Conservation (phyloP, 805 yeast species). For the Yarrowia divulgata region DNA sequence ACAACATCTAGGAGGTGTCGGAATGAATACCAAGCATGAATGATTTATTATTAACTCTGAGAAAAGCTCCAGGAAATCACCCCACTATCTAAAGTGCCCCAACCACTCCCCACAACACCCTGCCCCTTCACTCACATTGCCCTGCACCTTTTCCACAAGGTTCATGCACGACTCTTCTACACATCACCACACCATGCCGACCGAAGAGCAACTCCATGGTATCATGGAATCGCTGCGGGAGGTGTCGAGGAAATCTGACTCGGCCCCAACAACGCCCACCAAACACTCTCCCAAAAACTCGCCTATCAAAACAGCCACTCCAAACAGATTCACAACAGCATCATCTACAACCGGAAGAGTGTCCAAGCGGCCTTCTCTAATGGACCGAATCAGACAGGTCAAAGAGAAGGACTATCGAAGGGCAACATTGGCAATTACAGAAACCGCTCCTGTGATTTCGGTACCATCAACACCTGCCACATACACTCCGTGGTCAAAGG, state of each 20-base stretch:
- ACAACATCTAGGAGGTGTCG: too few species aligned
- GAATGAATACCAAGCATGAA: too few species aligned
- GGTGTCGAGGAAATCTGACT: slow-evolving; percentile 1
- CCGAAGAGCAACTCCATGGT: slow-evolving; percentile 28
- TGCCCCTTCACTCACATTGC: too few species aligned
- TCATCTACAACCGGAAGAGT: not conserved
- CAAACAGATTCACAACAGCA: slow-evolving; percentile 1
- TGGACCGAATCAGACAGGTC: slow-evolving; percentile 24
- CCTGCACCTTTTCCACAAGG: not conserved
- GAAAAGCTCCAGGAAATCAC: too few species aligned
- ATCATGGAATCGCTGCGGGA: slow-evolving; percentile 28
- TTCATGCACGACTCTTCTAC: slow-evolving; percentile 9
- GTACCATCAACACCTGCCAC: not conserved
- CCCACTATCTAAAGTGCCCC: too few species aligned
- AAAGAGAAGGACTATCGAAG: slow-evolving; percentile 22
- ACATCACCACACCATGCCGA: slow-evolving; percentile 19
- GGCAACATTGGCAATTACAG: not conserved
- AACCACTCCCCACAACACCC: not conserved
- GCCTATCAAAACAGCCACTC: slow-evolving; percentile 18
- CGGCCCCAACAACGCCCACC: slow-evolving; percentile 12
- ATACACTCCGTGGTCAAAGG: slow-evolving; percentile 27
- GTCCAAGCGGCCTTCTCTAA: slow-evolving; percentile 5
- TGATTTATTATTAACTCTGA: too few species aligned
- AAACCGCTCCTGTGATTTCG: not conserved
- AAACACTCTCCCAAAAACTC: slow-evolving; percentile 12